Percentiles rank a stretch among this genome's conserved stretches.
These are phyloP conservation scores for Coniochaeta ligniaria DNA, from an alignment of 2,329 filamentous ascomycete genomes.

Conservation along the genomic window DNA sequence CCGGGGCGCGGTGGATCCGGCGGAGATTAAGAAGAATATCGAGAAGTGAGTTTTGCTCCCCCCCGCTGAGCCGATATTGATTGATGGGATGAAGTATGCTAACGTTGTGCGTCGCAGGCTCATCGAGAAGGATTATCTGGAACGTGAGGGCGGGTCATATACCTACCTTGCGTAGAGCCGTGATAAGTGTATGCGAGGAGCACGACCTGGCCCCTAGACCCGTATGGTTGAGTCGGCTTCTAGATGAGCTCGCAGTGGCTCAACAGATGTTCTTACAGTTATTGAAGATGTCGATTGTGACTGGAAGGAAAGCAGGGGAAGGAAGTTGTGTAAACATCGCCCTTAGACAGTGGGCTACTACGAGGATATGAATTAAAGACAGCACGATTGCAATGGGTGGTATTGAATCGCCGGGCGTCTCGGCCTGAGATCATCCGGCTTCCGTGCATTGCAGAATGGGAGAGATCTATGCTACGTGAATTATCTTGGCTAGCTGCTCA, in stretches of 20 bases:
- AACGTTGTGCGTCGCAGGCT: slow-evolving; percentile 44
- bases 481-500: neutral
- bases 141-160: slow-evolving; percentile 67
- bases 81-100: slow-evolving; percentile 11
- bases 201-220: no score
- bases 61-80: neutral
- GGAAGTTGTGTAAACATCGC: neutral
- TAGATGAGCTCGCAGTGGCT: no score
- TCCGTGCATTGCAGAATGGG: no score
- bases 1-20: slow-evolving; percentile 75
- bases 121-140: slow-evolving; percentile 91
- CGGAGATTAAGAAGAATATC: slow-evolving; percentile 94
- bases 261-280: neutral
- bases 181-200: no score
- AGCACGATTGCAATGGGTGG: neutral
- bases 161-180: slow-evolving; percentile 51
- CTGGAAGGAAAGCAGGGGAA: neutral
- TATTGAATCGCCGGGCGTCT: no score
- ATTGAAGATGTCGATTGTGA: neutral
- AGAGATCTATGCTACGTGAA: no score
- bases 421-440: no score
- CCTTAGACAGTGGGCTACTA: neutral
- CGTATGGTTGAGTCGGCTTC: no score
- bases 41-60: slow-evolving; percentile 61
- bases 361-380: neutral